phyloP scores from a whole-genome alignment of 2,329 filamentous ascomycete genomes.

The Ceratocystis destructans region DNA sequence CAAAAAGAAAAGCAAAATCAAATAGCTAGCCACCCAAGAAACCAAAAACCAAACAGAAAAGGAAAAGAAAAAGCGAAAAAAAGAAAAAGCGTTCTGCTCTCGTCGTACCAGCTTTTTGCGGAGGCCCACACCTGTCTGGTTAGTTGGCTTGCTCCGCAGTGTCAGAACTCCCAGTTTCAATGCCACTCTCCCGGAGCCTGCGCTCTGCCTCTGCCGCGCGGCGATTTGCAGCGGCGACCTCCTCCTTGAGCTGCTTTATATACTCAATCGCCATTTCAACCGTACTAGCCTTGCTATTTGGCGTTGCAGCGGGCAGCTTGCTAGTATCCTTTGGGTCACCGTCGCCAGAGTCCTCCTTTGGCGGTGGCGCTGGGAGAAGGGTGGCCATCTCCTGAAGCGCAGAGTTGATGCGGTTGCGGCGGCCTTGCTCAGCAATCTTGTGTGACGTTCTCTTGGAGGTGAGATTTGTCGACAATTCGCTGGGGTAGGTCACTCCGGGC shows the following conservation, averaged over 20 bases:
- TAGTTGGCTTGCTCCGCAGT: conserved; percentile 20
- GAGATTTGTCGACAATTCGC: conserved; percentile 79
- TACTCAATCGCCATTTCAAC: conserved; percentile 97
- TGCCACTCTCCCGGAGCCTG: conserved; percentile 31
- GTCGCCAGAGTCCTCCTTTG: conserved; percentile 33
- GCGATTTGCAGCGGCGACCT: conserved; percentile 51
- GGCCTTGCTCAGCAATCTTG: conserved; percentile 93
- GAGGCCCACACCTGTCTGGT: not conserved
- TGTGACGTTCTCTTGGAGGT: conserved; percentile 95
- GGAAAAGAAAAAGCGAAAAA: not conserved
- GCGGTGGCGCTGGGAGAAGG: conserved; percentile 53
- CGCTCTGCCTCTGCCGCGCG: conserved; percentile 52
- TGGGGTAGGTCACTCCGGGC: conserved; percentile 80
- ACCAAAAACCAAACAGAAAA: not conserved
- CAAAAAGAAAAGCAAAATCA: not conserved
- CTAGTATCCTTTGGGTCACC: conserved; percentile 35
- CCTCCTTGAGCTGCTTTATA: conserved; percentile 69
- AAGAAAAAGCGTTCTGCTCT: not conserved
- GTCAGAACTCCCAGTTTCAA: conserved; percentile 24
- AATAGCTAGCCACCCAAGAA: not conserved
- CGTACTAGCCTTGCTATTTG: conserved; percentile 87
- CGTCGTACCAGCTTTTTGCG: no score
- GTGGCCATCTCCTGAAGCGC: conserved; percentile 84
- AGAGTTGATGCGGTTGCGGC: conserved; percentile 87
- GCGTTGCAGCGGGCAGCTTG: conserved; percentile 30